Conservation (phyloP, 169 alveolate genomes). For the Eimeria brunetti region DNA sequence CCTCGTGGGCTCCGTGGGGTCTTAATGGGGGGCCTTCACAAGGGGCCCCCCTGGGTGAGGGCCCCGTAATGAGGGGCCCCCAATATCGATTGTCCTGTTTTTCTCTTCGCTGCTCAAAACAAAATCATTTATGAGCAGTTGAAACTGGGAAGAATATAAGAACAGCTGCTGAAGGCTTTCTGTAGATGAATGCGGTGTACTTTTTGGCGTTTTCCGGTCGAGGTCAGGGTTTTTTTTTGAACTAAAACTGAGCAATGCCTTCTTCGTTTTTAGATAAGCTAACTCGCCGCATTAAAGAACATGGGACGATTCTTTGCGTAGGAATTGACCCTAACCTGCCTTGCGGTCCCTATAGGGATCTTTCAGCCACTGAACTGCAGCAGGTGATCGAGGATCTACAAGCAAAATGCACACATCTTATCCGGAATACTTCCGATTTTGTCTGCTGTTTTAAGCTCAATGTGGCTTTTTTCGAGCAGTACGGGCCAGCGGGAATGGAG, state of each 20-base stretch:
- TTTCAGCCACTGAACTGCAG: neutral
- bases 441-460: constrained; percentile 84
- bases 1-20: neutral
- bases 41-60: neutral
- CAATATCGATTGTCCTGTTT: neutral
- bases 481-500: constrained; percentile 80
- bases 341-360: constrained; percentile 19
- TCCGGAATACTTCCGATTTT: constrained; percentile 72
- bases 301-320: constrained; percentile 83
- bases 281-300: constrained; percentile 78
- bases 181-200: neutral
- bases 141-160: neutral
- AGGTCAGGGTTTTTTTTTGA: neutral
- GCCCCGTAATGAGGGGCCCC: neutral
- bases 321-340: constrained; percentile 82
- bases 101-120: neutral
- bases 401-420: constrained; percentile 75
- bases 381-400: constrained; percentile 71
- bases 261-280: constrained; percentile 81
- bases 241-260: constrained; percentile 28
- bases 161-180: neutral
- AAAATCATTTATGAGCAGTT: neutral
- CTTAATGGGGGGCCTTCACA: neutral
- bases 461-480: constrained; percentile 84
- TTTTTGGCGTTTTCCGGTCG: neutral